Evolutionary conservation across 306 rosid genomes (phyloP).

Genomic region (Ochetophila trinervis): DNA sequence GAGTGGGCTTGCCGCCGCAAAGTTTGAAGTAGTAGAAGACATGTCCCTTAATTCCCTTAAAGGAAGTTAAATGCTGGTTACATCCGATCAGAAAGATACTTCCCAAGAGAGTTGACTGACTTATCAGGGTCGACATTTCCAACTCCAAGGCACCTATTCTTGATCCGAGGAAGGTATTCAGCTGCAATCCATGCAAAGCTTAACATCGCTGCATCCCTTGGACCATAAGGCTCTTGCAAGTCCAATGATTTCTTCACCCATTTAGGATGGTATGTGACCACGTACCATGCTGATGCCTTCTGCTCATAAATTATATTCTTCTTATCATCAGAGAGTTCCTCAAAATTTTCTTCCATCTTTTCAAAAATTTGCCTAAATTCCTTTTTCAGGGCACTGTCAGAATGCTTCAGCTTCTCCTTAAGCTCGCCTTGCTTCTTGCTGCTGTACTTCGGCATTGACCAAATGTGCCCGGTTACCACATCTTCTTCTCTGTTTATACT

Average conservation of each 20-base stretch:
- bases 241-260: slow-evolving; percentile 60
- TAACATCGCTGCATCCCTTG: slow-evolving; percentile 39
- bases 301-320: slow-evolving; percentile 56
- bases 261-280: slow-evolving; percentile 70
- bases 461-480: slow-evolving; percentile 77
- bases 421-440: slow-evolving; percentile 88
- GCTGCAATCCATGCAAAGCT: slow-evolving; percentile 87
- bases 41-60: no score
- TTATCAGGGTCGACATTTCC: slow-evolving; percentile 37
- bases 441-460: slow-evolving; percentile 89
- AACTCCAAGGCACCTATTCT: slow-evolving; percentile 41
- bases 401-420: slow-evolving; percentile 87
- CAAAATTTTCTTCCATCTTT: slow-evolving; percentile 39
- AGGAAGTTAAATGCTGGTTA: slow-evolving; percentile 10
- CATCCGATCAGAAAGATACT: slow-evolving; percentile 55
- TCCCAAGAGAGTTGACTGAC: slow-evolving; percentile 61
- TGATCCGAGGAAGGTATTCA: slow-evolving; percentile 77
- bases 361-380: slow-evolving; percentile 75
- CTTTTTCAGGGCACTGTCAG: slow-evolving; percentile 65
- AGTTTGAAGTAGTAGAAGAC: no score
- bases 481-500: slow-evolving; percentile 82
- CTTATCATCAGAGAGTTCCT: slow-evolving; percentile 53
- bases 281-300: slow-evolving; percentile 90
- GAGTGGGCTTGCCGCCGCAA: no score
- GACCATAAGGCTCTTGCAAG: slow-evolving; percentile 34